Evolutionary conservation across 1,284 basidiomycete genomes (phyloP), one percentile per base, ranked within the genome.

Genomic region (Fomitopsis pinicola): DNA sequence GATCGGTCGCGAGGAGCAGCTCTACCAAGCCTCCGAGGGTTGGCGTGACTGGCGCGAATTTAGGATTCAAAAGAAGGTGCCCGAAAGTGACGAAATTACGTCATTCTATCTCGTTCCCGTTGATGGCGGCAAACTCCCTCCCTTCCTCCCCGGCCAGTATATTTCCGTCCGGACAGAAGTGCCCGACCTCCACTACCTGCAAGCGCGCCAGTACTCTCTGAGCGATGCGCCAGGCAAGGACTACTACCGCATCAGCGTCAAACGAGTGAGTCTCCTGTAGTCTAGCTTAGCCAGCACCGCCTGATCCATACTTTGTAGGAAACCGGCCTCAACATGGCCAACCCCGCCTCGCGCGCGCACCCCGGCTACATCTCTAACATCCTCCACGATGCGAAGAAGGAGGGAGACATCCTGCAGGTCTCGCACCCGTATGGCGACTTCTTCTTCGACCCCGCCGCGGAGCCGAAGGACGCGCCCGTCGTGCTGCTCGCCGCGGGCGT

Each of bases 401-500:
- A 66, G 54, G 67, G 69, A 59, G 68, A 68, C 63, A 36, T 59
- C 33, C 38, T 71, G 58, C 64, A 68, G 44, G 63, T 70, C 60
- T 63, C 69, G 26, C 58, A 58, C 58, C 68, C 70, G 5, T 71
- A 65, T 62, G 70, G 70, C 62, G 69, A 70, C 58, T 71, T 71
- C 65, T 69, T 67, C 66, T 67, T 71, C 58, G 70, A 69, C 62
- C 60, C 59, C 42, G 61, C 63, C 28, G 19, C 62, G 38, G 35
- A 38, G 35, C 35, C 52, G 1, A 36, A 14, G 4, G 52, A 54
- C 33, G 42, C 67, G 42, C 68, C 69, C 61, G 64, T 68, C 52
- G 69, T 70, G 36, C 67, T 70, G 55, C 53, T 71, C 63, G 67
- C 66, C 33, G 69, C 70, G 5, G 70, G 70, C 55, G 68, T 71